Evolutionary conservation across 495 filamentous ascomycete species (phyloP), one percentile per base, ranked within the genome.

Genomic region (Aspergillus haitiensis): DNA sequence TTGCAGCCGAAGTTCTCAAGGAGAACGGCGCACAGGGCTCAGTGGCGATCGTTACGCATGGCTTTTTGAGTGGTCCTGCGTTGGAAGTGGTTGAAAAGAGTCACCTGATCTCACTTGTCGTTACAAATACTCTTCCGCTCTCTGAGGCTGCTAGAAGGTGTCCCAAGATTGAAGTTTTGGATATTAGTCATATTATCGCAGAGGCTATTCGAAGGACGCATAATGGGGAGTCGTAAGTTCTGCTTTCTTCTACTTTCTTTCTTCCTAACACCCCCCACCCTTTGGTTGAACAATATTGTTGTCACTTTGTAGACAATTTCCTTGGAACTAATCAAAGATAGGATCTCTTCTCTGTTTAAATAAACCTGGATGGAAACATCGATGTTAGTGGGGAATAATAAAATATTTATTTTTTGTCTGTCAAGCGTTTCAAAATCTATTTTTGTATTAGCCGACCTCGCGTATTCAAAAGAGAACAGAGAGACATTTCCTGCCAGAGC

Each of bases 1-100:
- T 91, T 33, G 91, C 91, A 7, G 91, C 91, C 6, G 92, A 91
- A 75, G 79, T 93, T 2, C 76, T 93, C 47, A 91, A 92, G 74
- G 88, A 88, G 51, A 87, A 91, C 66, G 89, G 90, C 46, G 91
- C 91, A 1, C 85, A 80, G 2, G 82, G 80, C 16, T 88, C 93
- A 31, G 88, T 89, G 69, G 91, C 91, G 5, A 76, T 95, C 40
- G 78, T 94, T 44, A 95, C 91, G 10, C 91, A 95, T 64, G 91
- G 90, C 40, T 84, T 94, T 34, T 82, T 95, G 56, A 89, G 85
- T 64, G 91, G 91, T 11, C 45, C 59, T 3, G 51, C 59, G 3
- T 42, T 61, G 18, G 52, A 61, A 13, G 55, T 55, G 3, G 54
- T 61, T n/a, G 48, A 61, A 32, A 51, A 56, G 8, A 56, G 52